Percentiles rank a stretch among this genome's conserved stretches.
These are phyloP conservation scores for Purpureocillium takamizusanense DNA, from an alignment of 2,329 filamentous ascomycete genomes.

Conservation along the genomic window DNA sequence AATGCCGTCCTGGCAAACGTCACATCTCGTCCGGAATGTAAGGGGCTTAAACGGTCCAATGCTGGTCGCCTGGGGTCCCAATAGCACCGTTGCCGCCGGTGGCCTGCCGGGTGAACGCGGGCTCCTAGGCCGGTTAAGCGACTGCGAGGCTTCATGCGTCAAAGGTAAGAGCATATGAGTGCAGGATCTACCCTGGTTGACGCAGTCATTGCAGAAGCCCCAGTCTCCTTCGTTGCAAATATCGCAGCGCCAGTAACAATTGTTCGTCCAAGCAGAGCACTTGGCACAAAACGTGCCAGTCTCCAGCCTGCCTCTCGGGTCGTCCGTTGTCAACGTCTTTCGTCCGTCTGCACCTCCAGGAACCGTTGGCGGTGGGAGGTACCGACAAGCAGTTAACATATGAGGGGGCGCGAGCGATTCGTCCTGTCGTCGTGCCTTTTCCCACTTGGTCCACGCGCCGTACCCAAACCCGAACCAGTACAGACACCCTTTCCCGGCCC, in stretches of 20 bases:
- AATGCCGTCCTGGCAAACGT: constrained; percentile 68
- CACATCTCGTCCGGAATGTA: constrained; percentile 67
- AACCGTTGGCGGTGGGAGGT: constrained; percentile 37
- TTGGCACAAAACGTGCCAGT: constrained; percentile 77
- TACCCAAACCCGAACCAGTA: constrained; percentile 86
- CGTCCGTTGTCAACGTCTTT: constrained; percentile 53
- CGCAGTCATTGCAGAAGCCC: constrained; percentile 86
- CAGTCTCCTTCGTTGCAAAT: constrained; percentile 86
- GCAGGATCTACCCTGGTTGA: constrained; percentile 74
- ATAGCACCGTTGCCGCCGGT: constrained; percentile 37
- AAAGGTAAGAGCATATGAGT: constrained; percentile 74
- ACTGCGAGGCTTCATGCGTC: constrained; percentile 43
- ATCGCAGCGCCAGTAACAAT: constrained; percentile 85
- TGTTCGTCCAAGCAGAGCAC: constrained; percentile 65
- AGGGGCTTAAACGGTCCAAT: constrained; percentile 56
- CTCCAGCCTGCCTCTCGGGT: constrained; percentile 60
- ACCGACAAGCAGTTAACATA: constrained; percentile 49
- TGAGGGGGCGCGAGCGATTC: constrained; percentile 40
- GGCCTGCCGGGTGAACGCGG: constrained; percentile 34
- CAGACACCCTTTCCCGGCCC: constrained; percentile 64
- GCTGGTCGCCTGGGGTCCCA: constrained; percentile 33
- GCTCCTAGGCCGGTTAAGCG: constrained; percentile 27
- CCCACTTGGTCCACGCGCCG: constrained; percentile 59
- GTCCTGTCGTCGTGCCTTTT: constrained; percentile 35
- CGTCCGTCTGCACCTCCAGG: constrained; percentile 46